phyloP scores from a whole-genome alignment of 2,329 filamentous ascomycete species.

The Mariannaea elegans region DNA sequence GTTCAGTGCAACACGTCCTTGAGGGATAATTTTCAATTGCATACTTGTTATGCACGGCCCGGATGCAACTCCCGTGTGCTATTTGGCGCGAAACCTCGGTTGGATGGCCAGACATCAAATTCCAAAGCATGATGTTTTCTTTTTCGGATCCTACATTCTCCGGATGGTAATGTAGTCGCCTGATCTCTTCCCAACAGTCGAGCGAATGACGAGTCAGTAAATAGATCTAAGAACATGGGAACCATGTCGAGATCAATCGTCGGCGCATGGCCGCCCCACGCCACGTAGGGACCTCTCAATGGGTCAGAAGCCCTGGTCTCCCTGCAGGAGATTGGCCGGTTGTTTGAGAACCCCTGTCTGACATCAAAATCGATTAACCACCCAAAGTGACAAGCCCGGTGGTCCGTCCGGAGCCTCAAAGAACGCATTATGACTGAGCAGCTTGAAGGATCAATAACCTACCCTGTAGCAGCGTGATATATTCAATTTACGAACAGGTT shows the following conservation, averaged over 20 bases:
- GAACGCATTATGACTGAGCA: background rate
- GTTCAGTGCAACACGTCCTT: background rate
- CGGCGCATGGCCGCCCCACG: background rate
- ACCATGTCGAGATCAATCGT: slow-evolving; percentile 1
- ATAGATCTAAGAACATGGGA: slow-evolving; percentile 10
- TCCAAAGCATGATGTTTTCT: background rate
- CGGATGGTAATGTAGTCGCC: background rate
- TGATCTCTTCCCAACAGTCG: background rate
- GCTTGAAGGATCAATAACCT: background rate
- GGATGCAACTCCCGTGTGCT: background rate
- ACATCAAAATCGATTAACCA: slow-evolving; percentile 5
- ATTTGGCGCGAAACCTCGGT: too few relatives aligned
- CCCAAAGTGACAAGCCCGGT: background rate
- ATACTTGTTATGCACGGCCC: background rate
- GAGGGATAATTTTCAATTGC: background rate
- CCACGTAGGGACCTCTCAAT: background rate
- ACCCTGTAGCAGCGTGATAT: background rate
- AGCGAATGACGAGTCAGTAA: background rate
- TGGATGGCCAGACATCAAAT: too few relatives aligned
- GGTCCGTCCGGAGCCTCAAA: background rate
- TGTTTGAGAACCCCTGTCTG: slow-evolving; percentile 4
- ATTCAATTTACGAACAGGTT: background rate
- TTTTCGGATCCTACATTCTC: background rate
- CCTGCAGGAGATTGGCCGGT: background rate
- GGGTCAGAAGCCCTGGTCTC: background rate